Conservation (phyloP, 306 rosid species). For the Astragalus membranaceus region DNA sequence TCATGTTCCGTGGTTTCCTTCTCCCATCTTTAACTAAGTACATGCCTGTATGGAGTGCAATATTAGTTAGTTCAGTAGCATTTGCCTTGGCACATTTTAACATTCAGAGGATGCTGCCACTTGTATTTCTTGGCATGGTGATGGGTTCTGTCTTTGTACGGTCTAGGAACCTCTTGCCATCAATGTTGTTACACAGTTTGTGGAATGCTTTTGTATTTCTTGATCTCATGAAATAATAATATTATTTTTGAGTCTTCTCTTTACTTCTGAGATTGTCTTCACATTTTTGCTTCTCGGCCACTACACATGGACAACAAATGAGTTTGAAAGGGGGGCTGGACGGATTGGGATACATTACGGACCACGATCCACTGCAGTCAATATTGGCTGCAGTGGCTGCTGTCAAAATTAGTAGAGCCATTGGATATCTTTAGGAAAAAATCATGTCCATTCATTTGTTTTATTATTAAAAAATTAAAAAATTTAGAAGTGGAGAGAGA, state of each 20-base stretch:
- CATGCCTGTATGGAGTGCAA: conserved; percentile 53
- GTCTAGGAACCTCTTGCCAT: conserved; percentile 50
- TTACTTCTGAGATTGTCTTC: background rate
- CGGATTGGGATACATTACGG: no score
- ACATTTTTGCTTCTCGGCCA: background rate
- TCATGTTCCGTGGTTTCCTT: conserved; percentile 59
- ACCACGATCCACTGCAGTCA: no score
- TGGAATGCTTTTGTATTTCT: conserved; percentile 67
- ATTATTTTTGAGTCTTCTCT: background rate
- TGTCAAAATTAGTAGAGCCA: no score
- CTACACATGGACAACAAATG: background rate
- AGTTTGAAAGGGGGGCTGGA: background rate
- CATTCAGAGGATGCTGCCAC: conserved; percentile 51
- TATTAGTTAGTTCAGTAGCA: conserved; percentile 48
- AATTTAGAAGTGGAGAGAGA: no score
- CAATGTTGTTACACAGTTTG: conserved; percentile 58
- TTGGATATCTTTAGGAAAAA: no score
- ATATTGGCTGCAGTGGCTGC: no score
- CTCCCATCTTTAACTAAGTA: conserved; percentile 57
- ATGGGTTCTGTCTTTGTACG: conserved; percentile 50
- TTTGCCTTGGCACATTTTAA: conserved; percentile 62
- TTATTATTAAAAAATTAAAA: no score
- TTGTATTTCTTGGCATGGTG: conserved; percentile 50
- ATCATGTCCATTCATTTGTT: no score
- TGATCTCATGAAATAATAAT: conserved; percentile 49